Evolutionary conservation across 2,329 filamentous ascomycete genomes (phyloP).

Genomic region (Ceratocystis papillata): DNA sequence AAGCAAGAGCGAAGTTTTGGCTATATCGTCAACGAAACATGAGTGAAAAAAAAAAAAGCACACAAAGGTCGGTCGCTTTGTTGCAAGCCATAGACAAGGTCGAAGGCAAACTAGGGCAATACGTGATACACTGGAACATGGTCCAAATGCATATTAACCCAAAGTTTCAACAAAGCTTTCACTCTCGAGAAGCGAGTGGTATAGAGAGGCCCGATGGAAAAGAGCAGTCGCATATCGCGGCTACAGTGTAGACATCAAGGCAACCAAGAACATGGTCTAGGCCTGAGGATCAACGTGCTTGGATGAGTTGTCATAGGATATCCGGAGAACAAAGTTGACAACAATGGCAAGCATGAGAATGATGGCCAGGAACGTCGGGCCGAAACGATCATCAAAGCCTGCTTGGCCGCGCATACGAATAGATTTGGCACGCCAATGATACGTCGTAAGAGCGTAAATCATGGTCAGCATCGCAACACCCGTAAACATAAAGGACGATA

Average conservation of each 20-base stretch:
- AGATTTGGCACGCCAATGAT: constrained; percentile 92
- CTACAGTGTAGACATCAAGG: background rate
- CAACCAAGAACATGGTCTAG: background rate
- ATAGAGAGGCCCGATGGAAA: background rate
- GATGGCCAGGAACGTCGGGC: constrained; percentile 80
- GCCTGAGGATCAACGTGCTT: constrained; percentile 16
- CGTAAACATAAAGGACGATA: constrained; percentile 88
- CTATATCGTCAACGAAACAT: constrained; percentile 12
- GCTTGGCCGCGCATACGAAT: constrained; percentile 85
- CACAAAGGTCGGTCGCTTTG: background rate
- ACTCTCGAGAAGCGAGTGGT: background rate
- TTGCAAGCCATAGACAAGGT: background rate
- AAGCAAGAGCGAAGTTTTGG: constrained; percentile 1
- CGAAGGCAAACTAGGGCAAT: background rate
- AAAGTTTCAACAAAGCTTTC: background rate
- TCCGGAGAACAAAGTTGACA: constrained; percentile 85
- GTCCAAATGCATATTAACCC: background rate
- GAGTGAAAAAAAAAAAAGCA: background rate
- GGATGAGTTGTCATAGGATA: constrained; percentile 36
- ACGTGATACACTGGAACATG: background rate
- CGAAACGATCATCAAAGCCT: constrained; percentile 92
- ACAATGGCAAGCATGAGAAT: constrained; percentile 80
- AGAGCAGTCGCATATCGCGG: background rate
- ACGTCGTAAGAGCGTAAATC: constrained; percentile 88
- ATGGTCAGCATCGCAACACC: constrained; percentile 89